Conservation (phyloP, 768 basidiomycete genomes). For the Pleurotus tuoliensis region DNA sequence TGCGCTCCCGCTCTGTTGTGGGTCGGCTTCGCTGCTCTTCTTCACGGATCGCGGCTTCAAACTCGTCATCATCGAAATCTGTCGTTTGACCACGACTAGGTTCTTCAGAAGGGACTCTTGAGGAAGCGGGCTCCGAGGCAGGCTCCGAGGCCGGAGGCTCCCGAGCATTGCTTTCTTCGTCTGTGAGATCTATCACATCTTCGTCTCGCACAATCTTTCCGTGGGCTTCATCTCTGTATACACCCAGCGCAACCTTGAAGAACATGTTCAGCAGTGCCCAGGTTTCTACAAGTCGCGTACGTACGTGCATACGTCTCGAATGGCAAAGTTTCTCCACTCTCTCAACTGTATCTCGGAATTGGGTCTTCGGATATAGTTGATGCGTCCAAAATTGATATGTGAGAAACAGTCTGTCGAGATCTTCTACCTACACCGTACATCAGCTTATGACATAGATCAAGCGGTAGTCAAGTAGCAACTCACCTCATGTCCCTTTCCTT, state of each 20-base stretch:
- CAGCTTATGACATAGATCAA: background rate
- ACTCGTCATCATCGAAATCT: conserved; percentile 34
- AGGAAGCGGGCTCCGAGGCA: conserved; percentile 23
- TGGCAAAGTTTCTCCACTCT: conserved; percentile 88
- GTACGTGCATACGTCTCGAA: conserved; percentile 80
- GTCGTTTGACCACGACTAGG: conserved; percentile 24
- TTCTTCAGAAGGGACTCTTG: conserved; percentile 29
- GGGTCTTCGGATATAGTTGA: conserved; percentile 83
- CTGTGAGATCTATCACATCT: conserved; percentile 19
- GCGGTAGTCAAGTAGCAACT: conserved; percentile 8
- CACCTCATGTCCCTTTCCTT: conserved; percentile 94
- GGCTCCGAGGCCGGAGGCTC: conserved; percentile 11
- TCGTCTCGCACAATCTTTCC: conserved; percentile 17
- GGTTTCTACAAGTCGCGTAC: conserved; percentile 17
- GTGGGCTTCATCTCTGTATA: conserved; percentile 71
- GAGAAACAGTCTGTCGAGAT: conserved; percentile 76
- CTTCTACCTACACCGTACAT: conserved; percentile 51
- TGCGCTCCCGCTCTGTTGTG: conserved; percentile 1
- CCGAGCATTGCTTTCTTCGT: conserved; percentile 21
- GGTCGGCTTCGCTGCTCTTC: conserved; percentile 33
- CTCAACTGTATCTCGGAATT: conserved; percentile 82
- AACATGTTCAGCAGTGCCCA: conserved; percentile 8
- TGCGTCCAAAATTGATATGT: conserved; percentile 96
- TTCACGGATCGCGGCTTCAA: conserved; percentile 46
- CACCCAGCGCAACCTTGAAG: conserved; percentile 60